Evolutionary conservation across 2,329 filamentous ascomycete genomes (phyloP).

Genomic region (Scortechinia acanthostroma): DNA sequence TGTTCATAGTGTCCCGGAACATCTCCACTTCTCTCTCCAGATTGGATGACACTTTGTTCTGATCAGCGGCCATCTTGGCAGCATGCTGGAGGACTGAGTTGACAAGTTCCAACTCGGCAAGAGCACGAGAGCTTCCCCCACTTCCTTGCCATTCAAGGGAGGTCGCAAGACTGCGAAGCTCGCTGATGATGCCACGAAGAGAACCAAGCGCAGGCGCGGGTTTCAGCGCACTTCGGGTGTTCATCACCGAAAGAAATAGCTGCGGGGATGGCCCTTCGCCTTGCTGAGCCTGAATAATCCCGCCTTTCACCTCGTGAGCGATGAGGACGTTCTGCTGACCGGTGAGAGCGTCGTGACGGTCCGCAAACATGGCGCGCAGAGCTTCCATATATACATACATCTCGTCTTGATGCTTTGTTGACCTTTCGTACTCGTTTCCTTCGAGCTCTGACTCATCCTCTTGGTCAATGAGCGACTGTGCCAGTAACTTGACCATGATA

Average conservation of each 20-base stretch:
- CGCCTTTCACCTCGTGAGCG: conserved; percentile 62
- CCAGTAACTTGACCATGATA: conserved; percentile 63
- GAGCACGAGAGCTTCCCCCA: conserved; percentile 43
- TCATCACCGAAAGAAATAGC: conserved; percentile 42
- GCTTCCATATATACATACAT: conserved; percentile 80
- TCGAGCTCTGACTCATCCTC: conserved; percentile 68
- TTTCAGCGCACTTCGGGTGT: conserved; percentile 35
- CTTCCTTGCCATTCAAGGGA: conserved; percentile 50
- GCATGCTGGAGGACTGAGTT: conserved; percentile 53
- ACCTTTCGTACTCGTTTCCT: conserved; percentile 84
- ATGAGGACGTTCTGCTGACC: conserved; percentile 73
- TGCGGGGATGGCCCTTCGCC: conserved; percentile 68
- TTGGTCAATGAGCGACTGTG: conserved; percentile 74
- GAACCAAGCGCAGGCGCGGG: conserved; percentile 47
- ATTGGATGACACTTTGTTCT: conserved; percentile 35
- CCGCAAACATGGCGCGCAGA: conserved; percentile 68
- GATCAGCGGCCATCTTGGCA: conserved; percentile 40
- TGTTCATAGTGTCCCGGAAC: conserved; percentile 76
- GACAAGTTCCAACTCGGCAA: conserved; percentile 58
- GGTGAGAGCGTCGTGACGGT: conserved; percentile 70
- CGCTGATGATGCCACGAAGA: conserved; percentile 62
- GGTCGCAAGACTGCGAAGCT: conserved; percentile 57
- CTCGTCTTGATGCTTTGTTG: conserved; percentile 80
- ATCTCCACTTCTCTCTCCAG: conserved; percentile 68
- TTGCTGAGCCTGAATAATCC: conserved; percentile 49